phyloP scores from a whole-genome alignment of 768 basidiomycete species.

The Paxillus rubicundulus region DNA sequence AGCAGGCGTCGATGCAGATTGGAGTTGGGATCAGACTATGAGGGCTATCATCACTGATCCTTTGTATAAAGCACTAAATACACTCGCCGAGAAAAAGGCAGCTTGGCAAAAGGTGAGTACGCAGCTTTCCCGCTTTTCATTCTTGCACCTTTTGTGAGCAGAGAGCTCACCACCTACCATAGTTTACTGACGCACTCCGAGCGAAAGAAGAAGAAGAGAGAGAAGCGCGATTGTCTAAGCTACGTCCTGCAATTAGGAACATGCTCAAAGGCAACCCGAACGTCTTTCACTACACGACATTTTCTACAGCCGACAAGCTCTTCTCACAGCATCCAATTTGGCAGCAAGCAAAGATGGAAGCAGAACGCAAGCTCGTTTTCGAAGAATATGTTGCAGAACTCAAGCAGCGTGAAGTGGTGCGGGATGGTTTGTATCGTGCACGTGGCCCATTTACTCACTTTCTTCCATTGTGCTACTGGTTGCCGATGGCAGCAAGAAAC shows the following conservation, averaged over 20 bases:
- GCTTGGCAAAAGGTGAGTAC: slow-evolving; percentile 84
- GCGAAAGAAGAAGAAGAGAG: slow-evolving; percentile 84
- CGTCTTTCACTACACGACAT: slow-evolving; percentile 90
- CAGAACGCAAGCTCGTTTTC: slow-evolving; percentile 84
- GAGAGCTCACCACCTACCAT: slow-evolving; percentile 8
- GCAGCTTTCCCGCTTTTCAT: background rate
- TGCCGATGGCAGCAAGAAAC: slow-evolving; percentile 62
- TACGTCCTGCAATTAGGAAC: slow-evolving; percentile 83
- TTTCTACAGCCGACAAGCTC: slow-evolving; percentile 81
- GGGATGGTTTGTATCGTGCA: slow-evolving; percentile 26
- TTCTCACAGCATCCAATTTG: slow-evolving; percentile 89
- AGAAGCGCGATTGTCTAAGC: slow-evolving; percentile 76
- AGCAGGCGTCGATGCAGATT: slow-evolving; percentile 85
- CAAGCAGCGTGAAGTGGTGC: slow-evolving; percentile 84
- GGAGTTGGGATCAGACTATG: slow-evolving; percentile 99
- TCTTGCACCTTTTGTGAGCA: background rate
- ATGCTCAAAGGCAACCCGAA: slow-evolving; percentile 85
- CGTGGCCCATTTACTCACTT: slow-evolving; percentile 5
- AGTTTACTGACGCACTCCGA: slow-evolving; percentile 74
- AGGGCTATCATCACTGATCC: slow-evolving; percentile 98
- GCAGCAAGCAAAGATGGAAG: slow-evolving; percentile 81
- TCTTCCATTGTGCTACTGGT: background rate
- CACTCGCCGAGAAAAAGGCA: slow-evolving; percentile 90
- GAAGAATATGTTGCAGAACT: slow-evolving; percentile 89
- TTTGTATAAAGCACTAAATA: slow-evolving; percentile 90